phyloP scores from a whole-genome alignment of 1,139 yeast genomes.

The Chernovozyma sophiae-reginae region DNA sequence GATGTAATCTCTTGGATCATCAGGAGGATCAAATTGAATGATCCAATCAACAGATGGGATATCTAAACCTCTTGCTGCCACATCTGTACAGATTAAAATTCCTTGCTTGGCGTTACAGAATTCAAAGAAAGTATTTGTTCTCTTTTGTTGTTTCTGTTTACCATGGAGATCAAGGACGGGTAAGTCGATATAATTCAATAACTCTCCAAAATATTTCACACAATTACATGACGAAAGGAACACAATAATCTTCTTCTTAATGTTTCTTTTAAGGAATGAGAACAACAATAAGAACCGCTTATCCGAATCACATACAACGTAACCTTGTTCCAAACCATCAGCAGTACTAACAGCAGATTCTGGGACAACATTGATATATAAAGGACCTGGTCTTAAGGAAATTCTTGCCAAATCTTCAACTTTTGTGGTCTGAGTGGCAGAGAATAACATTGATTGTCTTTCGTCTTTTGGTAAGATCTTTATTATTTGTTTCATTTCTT shows the following conservation, averaged over 20 bases:
- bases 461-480: constrained; percentile 89
- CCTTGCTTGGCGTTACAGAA: constrained; percentile 97
- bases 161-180: constrained; percentile 97
- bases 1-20: constrained; percentile 97
- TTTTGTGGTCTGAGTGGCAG: constrained; percentile 98
- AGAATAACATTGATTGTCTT: constrained; percentile 94
- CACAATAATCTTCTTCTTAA: constrained; percentile 87
- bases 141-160: constrained; percentile 95
- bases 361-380: constrained; percentile 90
- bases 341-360: constrained; percentile 84
- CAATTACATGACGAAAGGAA: constrained; percentile 95
- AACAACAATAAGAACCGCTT: constrained; percentile 85
- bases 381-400: constrained; percentile 90
- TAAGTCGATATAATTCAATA: constrained; percentile 88
- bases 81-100: constrained; percentile 89
- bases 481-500: constrained; percentile 95
- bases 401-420: constrained; percentile 98
- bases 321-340: constrained; percentile 96
- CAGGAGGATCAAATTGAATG: constrained; percentile 96
- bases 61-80: constrained; percentile 97
- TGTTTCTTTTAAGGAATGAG: constrained; percentile 87
- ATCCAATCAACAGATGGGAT: constrained; percentile 98
- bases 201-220: constrained; percentile 92
- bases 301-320: constrained; percentile 95
- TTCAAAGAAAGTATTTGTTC: constrained; percentile 96